Percentiles rank a stretch among this genome's conserved stretches.
phyloP scores from a whole-genome alignment of 768 basidiomycete species.

The Mycena amicta region DNA sequence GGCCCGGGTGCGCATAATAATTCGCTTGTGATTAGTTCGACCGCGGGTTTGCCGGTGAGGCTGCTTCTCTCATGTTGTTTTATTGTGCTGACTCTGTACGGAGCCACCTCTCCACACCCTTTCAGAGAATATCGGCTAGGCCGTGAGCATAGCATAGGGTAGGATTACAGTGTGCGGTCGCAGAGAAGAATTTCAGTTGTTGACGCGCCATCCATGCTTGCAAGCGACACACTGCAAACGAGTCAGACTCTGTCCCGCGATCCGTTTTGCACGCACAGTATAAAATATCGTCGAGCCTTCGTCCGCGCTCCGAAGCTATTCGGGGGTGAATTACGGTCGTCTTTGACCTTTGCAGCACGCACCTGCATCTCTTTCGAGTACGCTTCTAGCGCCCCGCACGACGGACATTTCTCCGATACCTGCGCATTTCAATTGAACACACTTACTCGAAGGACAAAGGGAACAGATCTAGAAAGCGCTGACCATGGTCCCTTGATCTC shows the following conservation, averaged over 20 bases:
- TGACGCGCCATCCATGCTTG: conserved; percentile 81
- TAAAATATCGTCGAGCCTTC: conserved; percentile 95
- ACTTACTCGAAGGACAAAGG: conserved; percentile 4
- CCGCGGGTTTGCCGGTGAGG: not conserved
- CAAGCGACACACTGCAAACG: conserved; percentile 66
- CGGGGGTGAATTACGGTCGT: not conserved
- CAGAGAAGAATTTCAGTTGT: conserved; percentile 73
- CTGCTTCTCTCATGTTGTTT: not conserved
- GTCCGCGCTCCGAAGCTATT: conserved; percentile 83
- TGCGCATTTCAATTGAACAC: conserved; percentile 31
- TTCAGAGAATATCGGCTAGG: too few species aligned
- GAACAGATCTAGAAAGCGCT: conserved; percentile 10
- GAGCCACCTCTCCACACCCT: not conserved
- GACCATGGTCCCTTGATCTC: conserved; percentile 63
- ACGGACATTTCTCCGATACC: conserved; percentile 90
- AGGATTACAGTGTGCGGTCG: too few species aligned
- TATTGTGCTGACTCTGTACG: not conserved
- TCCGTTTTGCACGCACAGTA: conserved; percentile 58
- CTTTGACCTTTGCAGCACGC: conserved; percentile 22
- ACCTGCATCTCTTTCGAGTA: conserved; percentile 91
- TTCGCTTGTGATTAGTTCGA: not conserved
- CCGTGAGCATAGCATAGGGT: too few species aligned
- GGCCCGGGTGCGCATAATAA: not conserved
- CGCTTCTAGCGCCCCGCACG: conserved; percentile 82
- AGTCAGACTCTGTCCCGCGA: conserved; percentile 8